Evolutionary conservation across 495 filamentous ascomycete species (phyloP).

Genomic region (Neurospora intermedia): DNA sequence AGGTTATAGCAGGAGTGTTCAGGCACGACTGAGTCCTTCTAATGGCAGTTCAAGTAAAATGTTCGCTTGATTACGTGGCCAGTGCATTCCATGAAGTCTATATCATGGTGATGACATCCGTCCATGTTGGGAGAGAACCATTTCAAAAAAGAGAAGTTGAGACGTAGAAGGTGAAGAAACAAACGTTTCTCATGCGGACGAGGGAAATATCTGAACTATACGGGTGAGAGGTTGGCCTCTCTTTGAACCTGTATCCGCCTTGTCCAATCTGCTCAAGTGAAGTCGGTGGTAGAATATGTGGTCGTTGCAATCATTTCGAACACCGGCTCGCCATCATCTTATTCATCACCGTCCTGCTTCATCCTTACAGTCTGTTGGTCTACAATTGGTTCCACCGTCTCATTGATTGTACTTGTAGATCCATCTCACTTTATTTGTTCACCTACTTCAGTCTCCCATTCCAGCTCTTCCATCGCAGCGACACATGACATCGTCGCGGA

Average conservation of each 20-base stretch:
- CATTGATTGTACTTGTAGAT: not conserved
- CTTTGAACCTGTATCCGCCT: not conserved
- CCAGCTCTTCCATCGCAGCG: not conserved
- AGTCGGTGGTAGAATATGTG: not conserved
- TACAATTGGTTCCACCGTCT: not conserved
- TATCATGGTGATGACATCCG: too few relatives aligned
- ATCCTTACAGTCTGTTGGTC: not conserved
- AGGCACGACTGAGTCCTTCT: not conserved
- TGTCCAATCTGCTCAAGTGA: not conserved
- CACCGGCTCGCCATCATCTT: not conserved
- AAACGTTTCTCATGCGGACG: not conserved
- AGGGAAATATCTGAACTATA: not conserved
- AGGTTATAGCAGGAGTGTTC: not conserved
- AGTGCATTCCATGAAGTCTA: too few relatives aligned
- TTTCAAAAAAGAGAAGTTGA: not conserved
- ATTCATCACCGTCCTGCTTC: not conserved
- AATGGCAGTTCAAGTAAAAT: rapidly evolving
- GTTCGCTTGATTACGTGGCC: not conserved
- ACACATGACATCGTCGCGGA: not conserved
- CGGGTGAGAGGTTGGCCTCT: not conserved
- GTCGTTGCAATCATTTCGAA: not conserved
- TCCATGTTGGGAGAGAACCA: too few relatives aligned
- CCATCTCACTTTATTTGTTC: not conserved
- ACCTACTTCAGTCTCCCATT: not conserved
- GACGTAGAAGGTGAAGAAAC: not conserved